Evolutionary conservation across 2,329 filamentous ascomycete genomes (phyloP).

Genomic region (Calonectria pauciramosa): DNA sequence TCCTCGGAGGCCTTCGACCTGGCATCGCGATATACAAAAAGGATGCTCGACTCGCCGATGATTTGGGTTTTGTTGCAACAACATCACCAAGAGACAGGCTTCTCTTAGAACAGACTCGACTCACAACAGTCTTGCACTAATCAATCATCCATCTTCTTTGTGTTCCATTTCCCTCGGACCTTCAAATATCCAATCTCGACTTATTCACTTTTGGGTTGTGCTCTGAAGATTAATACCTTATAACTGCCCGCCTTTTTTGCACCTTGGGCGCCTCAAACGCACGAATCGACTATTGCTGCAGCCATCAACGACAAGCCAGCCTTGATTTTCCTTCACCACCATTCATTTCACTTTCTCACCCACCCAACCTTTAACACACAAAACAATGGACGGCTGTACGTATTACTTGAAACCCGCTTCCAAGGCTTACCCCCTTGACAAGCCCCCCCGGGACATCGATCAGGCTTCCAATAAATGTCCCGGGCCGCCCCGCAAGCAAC

Average conservation of each 20-base stretch:
- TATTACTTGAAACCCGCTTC: conserved; percentile 24
- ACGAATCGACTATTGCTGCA: conserved; percentile 6
- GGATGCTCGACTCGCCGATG: conserved; percentile 39
- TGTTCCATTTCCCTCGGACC: neutral
- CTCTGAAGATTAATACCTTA: conserved; percentile 12
- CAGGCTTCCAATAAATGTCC: conserved; percentile 13
- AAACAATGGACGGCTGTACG: conserved; percentile 47
- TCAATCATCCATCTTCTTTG: neutral
- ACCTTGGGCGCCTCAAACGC: neutral
- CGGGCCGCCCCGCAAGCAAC: conserved; percentile 14
- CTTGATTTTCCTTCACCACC: neutral
- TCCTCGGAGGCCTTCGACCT: conserved; percentile 44
- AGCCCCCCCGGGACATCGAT: conserved; percentile 16
- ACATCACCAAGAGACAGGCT: conserved; percentile 45
- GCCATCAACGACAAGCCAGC: conserved; percentile 3
- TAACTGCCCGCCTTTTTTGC: conserved; percentile 1
- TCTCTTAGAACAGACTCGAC: conserved; percentile 33
- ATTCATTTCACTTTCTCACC: conserved; percentile 18
- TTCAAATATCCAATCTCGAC: neutral
- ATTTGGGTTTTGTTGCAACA: conserved; percentile 23
- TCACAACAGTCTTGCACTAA: conserved; percentile 7
- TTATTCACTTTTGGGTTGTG: neutral
- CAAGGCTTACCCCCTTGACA: conserved; percentile 16
- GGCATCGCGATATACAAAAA: conserved; percentile 48
- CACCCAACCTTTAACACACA: conserved; percentile 3